Evolutionary conservation across 805 yeast species (phyloP).

Genomic region (Kazachstania kunashirensis): DNA sequence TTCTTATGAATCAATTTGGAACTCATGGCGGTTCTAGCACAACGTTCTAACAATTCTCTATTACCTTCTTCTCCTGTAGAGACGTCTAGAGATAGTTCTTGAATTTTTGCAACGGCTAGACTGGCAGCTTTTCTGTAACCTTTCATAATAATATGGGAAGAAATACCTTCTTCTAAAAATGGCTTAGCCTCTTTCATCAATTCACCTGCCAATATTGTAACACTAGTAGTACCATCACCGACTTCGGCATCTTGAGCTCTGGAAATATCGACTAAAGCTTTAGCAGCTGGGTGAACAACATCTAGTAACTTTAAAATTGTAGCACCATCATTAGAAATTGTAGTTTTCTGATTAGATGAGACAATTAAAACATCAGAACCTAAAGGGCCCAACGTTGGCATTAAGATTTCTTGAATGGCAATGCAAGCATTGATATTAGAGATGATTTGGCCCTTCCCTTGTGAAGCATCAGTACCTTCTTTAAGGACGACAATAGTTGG

Average conservation of each 20-base stretch:
- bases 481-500: slow-evolving; percentile 97
- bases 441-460: slow-evolving; percentile 92
- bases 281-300: slow-evolving; percentile 98
- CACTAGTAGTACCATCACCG: slow-evolving; percentile 98
- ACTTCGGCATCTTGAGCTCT: slow-evolving; percentile 97
- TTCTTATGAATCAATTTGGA: slow-evolving; percentile 86
- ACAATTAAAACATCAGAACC: slow-evolving; percentile 94
- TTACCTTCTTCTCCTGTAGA: slow-evolving; percentile 38
- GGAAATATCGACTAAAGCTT: slow-evolving; percentile 85
- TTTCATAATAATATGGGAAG: slow-evolving; percentile 78
- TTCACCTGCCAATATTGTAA: slow-evolving; percentile 90
- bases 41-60: slow-evolving; percentile 71
- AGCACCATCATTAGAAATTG: slow-evolving; percentile 97
- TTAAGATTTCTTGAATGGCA: slow-evolving; percentile 91
- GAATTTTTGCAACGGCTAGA: slow-evolving; percentile 62
- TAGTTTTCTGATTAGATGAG: slow-evolving; percentile 71
- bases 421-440: slow-evolving; percentile 94
- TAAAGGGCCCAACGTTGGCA: slow-evolving; percentile 92
- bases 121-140: slow-evolving; percentile 79
- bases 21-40: slow-evolving; percentile 97
- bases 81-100: slow-evolving; percentile 67
- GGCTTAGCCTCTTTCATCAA: slow-evolving; percentile 80
- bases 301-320: slow-evolving; percentile 86
- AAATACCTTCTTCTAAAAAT: slow-evolving; percentile 93
- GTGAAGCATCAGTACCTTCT: slow-evolving; percentile 96